Evolutionary conservation across 306 rosid species (phyloP).

Genomic region (Aeschynomene evenia): DNA sequence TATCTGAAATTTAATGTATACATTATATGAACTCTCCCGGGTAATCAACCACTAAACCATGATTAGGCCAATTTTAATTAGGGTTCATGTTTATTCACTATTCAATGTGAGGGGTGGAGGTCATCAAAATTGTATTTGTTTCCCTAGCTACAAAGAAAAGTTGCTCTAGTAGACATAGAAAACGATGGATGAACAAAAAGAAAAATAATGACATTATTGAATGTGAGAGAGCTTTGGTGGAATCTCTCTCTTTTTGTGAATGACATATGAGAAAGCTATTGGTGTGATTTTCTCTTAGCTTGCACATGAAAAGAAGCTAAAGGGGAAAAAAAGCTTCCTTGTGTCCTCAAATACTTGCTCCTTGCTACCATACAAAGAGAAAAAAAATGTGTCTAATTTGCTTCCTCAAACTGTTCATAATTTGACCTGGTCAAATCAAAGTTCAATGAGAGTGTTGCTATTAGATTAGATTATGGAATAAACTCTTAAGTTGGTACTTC

Average conservation of each 20-base stretch:
- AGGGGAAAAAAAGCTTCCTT: constrained; percentile 56
- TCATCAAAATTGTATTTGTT: constrained; percentile 20
- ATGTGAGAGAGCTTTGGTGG: constrained; percentile 44
- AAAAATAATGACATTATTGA: constrained; percentile 29
- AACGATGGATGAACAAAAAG: constrained; percentile 48
- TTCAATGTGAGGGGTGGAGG: background rate
- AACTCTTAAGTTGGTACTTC: no score
- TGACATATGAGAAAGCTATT: constrained; percentile 48
- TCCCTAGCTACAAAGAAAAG: constrained; percentile 17
- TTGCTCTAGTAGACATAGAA: constrained; percentile 33
- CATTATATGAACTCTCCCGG: constrained; percentile 3
- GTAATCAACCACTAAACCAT: constrained; percentile 19
- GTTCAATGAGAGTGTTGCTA: constrained; percentile 16
- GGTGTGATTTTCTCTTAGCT: constrained; percentile 35
- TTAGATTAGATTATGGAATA: no score
- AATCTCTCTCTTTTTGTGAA: constrained; percentile 50
- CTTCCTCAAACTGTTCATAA: constrained; percentile 19
- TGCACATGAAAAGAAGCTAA: constrained; percentile 74
- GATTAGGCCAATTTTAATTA: background rate
- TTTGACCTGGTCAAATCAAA: constrained; percentile 53
- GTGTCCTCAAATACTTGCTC: constrained; percentile 34
- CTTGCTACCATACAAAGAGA: constrained; percentile 47
- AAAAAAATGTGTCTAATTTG: constrained; percentile 39
- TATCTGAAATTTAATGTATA: background rate
- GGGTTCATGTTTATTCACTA: constrained; percentile 1